Conservation (phyloP, 202 grass and related monocot genomes). For the Elaeis oleifera region DNA sequence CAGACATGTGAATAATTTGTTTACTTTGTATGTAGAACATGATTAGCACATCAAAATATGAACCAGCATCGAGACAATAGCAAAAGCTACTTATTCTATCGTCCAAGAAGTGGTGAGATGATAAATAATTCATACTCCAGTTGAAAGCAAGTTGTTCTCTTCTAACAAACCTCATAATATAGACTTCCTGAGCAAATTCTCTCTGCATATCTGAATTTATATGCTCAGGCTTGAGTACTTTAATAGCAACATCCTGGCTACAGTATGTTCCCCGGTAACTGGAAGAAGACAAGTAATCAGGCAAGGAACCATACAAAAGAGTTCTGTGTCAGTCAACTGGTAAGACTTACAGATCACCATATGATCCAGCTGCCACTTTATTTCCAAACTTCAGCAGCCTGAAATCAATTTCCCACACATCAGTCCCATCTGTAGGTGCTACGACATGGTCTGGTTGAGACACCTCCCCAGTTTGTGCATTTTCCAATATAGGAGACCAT, state of each 20-base stretch:
- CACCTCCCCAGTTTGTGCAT: conserved; percentile 27
- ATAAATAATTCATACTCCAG: too few relatives aligned
- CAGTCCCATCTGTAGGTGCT: conserved; percentile 75
- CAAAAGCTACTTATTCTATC: too few relatives aligned
- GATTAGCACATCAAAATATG: too few relatives aligned
- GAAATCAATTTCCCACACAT: conserved; percentile 92
- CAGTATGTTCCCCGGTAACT: conserved; percentile 77
- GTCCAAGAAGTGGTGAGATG: too few relatives aligned
- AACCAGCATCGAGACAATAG: too few relatives aligned
- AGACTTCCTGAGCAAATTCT: conserved; percentile 87
- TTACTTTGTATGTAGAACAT: too few relatives aligned
- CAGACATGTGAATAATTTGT: too few relatives aligned
- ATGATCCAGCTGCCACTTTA: conserved; percentile 76
- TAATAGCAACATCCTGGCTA: conserved; percentile 86
- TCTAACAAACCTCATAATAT: conserved; percentile 72
- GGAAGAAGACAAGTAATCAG: conserved; percentile 16
- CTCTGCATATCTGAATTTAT: conserved; percentile 54
- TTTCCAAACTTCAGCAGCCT: conserved; percentile 69
- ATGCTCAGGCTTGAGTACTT: conserved; percentile 62
- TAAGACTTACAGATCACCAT: conserved; percentile 79
- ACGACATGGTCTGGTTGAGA: conserved; percentile 25
- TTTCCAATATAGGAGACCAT: conserved; percentile 28
- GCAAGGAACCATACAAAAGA: neutral
- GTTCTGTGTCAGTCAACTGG: conserved; percentile 18
- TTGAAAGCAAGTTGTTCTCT: neutral